Percentiles rank a stretch among this genome's conserved stretches.
These are phyloP conservation scores for Cladophialophora psammophila DNA, from an alignment of 2,329 filamentous ascomycete species.

Conservation along the genomic window DNA sequence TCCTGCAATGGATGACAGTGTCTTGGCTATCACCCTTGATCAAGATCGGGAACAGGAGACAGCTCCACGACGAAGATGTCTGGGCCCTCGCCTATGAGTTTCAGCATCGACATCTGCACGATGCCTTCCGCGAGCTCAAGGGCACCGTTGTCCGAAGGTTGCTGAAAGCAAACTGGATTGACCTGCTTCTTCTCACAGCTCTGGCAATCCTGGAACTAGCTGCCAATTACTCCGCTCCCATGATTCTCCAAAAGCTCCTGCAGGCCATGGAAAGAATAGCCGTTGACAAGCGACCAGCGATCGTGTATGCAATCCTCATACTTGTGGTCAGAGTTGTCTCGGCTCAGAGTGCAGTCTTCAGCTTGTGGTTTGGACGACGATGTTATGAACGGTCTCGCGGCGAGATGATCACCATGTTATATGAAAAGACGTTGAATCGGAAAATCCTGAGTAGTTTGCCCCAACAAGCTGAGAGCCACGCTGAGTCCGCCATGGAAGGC, in stretches of 20 bases:
- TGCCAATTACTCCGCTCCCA: conserved; percentile 66
- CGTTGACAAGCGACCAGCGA: conserved; percentile 61
- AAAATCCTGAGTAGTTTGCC: conserved; percentile 60
- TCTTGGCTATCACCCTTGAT: conserved; percentile 84
- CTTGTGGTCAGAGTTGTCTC: conserved; percentile 67
- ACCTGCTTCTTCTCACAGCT: conserved; percentile 71
- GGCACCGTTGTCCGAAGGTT: conserved; percentile 76
- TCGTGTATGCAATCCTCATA: conserved; percentile 71
- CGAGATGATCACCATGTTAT: conserved; percentile 85
- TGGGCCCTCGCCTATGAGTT: conserved; percentile 83
- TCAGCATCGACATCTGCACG: conserved; percentile 77
- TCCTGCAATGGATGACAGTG: conserved; percentile 86
- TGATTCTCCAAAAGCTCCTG: conserved; percentile 76
- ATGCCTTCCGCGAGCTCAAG: conserved; percentile 73
- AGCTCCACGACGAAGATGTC: conserved; percentile 79
- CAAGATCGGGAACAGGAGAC: conserved; percentile 65
- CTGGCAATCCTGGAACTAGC: conserved; percentile 70
- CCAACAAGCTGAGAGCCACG: conserved; percentile 38
- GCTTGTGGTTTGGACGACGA: conserved; percentile 81
- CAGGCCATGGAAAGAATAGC: conserved; percentile 66
- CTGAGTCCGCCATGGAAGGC: conserved; percentile 43
- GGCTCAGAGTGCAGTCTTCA: conserved; percentile 72
- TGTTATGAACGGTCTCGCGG: conserved; percentile 84
- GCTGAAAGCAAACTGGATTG: conserved; percentile 77
- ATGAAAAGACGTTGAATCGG: conserved; percentile 75